Conservation (phyloP, 176 grass and related monocot species). For the Eremochloa ophiuroides region DNA sequence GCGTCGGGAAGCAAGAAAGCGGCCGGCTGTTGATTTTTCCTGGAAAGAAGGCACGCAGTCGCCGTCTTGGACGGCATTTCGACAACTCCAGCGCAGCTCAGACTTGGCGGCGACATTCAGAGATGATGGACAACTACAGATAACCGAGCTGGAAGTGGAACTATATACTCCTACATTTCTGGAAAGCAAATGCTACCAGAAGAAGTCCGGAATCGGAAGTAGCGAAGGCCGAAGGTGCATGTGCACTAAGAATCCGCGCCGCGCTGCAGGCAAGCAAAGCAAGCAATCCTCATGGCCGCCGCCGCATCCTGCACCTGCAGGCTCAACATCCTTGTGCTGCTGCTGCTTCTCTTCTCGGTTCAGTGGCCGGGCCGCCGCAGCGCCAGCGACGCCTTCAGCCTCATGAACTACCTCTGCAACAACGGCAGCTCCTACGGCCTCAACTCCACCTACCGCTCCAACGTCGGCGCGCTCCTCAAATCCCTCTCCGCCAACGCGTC, state of each 20-base stretch:
- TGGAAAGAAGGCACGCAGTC: no score
- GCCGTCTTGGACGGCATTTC: no score
- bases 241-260: not conserved
- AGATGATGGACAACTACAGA: no score
- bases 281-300: not conserved
- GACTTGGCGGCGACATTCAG: no score
- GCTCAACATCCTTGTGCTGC: not conserved
- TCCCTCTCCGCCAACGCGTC: slow-evolving; percentile 15
- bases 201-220: no score
- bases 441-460: slow-evolving; percentile 34
- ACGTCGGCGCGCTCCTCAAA: not conserved
- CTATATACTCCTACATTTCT: no score
- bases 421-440: slow-evolving; percentile 7
- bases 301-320: not conserved
- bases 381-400: not conserved
- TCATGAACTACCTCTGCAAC: slow-evolving; percentile 3
- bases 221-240: no score
- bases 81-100: no score
- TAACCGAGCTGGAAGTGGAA: no score
- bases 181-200: no score
- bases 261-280: not conserved
- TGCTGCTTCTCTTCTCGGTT: not conserved
- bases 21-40: no score
- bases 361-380: not conserved
- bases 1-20: no score